Conservation (phyloP, 208 protist genomes). For the Trypanosoma congolense region DNA sequence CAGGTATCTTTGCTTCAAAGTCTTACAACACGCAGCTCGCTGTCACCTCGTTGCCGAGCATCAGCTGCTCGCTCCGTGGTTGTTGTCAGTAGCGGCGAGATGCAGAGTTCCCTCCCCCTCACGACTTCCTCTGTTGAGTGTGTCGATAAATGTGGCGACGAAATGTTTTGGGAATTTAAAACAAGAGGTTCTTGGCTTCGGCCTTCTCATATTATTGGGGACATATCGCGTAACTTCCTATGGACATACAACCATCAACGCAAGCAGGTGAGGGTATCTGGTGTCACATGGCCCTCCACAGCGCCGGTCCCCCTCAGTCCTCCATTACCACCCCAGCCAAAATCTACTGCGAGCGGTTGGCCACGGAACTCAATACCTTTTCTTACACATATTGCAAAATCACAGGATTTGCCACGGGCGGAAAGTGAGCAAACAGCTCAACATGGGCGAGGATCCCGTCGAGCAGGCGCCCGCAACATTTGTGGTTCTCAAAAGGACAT, state of each 20-base stretch:
- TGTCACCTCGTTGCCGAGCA: neutral
- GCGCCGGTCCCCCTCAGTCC: neutral
- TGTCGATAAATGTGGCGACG: neutral
- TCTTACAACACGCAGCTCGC: neutral
- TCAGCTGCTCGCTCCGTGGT: neutral
- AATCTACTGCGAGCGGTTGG: neutral
- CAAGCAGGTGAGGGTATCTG: slow-evolving; percentile 16
- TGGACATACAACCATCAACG: slow-evolving; percentile 9
- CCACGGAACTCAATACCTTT: slow-evolving; percentile 5
- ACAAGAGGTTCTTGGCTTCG: neutral
- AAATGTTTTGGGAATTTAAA: slow-evolving; percentile 3
- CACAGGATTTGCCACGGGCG: neutral
- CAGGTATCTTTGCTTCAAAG: slow-evolving; percentile 17
- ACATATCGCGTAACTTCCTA: slow-evolving; percentile 18
- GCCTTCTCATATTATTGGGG: slow-evolving; percentile 7
- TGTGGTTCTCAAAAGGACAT: slow-evolving; percentile 5
- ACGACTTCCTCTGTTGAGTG: slow-evolving; percentile 16
- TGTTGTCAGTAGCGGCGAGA: neutral
- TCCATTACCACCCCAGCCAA: neutral
- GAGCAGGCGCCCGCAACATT: neutral
- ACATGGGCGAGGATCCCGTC: slow-evolving; percentile 1
- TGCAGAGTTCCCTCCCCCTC: neutral
- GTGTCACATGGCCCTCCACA: slow-evolving; percentile 14
- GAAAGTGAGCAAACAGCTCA: neutral
- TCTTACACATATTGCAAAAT: slow-evolving; percentile 13